These are phyloP conservation scores for Phytophthora sp. DNA, from an alignment of 352 stramenopile species.

Conservation along the genomic window DNA sequence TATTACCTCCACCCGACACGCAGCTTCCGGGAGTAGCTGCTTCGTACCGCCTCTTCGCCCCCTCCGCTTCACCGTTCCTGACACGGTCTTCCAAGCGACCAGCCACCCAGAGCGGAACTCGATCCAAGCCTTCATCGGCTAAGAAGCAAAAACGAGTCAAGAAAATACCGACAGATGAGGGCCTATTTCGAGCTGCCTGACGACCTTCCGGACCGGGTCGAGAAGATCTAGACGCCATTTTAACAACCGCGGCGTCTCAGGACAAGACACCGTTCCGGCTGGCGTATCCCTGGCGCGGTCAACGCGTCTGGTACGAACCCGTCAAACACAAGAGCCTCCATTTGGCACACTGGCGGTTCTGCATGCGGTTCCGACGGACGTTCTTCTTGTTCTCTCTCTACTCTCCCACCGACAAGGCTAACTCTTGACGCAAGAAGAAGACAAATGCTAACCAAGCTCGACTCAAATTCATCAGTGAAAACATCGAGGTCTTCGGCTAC, in stretches of 20 bases:
- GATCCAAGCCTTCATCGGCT: no score
- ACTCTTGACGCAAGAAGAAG: neutral
- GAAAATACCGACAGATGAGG: no score
- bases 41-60: no score
- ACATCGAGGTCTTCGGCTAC: constrained; percentile 6
- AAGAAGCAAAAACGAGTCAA: no score
- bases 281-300: neutral
- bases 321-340: neutral
- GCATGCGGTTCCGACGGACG: neutral
- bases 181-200: neutral
- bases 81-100: no score
- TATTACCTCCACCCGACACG: no score
- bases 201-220: neutral
- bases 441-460: neutral
- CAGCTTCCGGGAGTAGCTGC: no score
- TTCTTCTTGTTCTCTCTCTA: constrained; percentile 4
- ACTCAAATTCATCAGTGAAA: neutral
- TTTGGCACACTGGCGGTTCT: neutral
- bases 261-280: neutral
- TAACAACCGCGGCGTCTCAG: neutral
- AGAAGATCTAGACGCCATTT: no score
- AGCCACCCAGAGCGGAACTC: no score
- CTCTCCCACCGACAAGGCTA: neutral
- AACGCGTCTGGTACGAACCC: constrained; percentile 6
- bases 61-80: no score